phyloP scores from a whole-genome alignment of 495 filamentous ascomycete species.

The Daldinia bambusicola region DNA sequence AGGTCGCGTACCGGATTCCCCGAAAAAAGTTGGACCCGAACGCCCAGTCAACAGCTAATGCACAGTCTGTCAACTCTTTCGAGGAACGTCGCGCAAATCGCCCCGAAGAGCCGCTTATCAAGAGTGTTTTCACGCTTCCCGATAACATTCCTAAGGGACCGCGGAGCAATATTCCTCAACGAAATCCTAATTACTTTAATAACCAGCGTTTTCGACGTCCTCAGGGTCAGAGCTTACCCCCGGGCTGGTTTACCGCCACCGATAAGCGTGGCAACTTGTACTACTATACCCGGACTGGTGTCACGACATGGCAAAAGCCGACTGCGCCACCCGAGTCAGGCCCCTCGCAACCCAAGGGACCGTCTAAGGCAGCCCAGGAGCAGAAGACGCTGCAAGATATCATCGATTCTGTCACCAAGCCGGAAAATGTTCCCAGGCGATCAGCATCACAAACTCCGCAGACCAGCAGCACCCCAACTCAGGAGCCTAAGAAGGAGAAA shows the following conservation, averaged over 20 bases:
- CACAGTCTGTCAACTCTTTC: slow-evolving; percentile 63
- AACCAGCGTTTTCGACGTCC: slow-evolving; percentile 67
- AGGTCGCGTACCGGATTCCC: slow-evolving; percentile 95
- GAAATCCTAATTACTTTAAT: slow-evolving; percentile 67
- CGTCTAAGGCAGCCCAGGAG: slow-evolving; percentile 67
- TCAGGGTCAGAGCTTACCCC: slow-evolving; percentile 69
- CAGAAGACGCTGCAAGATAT: slow-evolving; percentile 77
- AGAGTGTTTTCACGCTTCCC: slow-evolving; percentile 52
- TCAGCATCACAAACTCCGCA: slow-evolving; percentile 71
- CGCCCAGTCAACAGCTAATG: slow-evolving; percentile 45
- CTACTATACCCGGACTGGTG: slow-evolving; percentile 80
- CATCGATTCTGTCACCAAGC: slow-evolving; percentile 81
- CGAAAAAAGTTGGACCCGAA: slow-evolving; percentile 68
- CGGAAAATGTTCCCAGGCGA: slow-evolving; percentile 59
- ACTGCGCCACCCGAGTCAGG: slow-evolving; percentile 69
- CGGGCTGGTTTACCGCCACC: slow-evolving; percentile 80
- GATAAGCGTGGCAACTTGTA: slow-evolving; percentile 75
- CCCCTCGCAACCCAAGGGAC: slow-evolving; percentile 68
- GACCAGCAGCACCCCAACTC: slow-evolving; percentile 65
- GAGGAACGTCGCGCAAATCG: slow-evolving; percentile 73
- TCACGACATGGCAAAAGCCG: slow-evolving; percentile 82
- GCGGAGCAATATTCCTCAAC: slow-evolving; percentile 70
- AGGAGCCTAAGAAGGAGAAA: slow-evolving; percentile 78
- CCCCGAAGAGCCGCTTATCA: slow-evolving; percentile 61
- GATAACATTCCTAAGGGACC: slow-evolving; percentile 72